Base-by-base conservation (phyloP, 257 asterid genomes). In the Solanum habrochaites region DNA sequence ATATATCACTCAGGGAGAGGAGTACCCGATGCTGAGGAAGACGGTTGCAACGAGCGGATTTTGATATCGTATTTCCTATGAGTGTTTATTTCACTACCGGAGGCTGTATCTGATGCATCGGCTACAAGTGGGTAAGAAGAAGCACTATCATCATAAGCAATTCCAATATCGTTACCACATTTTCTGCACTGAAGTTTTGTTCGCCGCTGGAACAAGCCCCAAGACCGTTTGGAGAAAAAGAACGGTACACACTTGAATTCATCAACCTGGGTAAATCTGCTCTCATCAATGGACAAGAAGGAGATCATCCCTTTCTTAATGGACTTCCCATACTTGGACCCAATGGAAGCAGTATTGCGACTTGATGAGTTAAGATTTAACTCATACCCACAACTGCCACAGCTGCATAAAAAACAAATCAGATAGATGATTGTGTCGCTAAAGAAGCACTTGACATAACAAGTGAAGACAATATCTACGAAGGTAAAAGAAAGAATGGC, bases 341-440 rank as follows among this genome's bases (percentile, higher is more conserved):
- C 98, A 42, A 95, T 95, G 77, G 92, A 90, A 43, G 96, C 90
- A 18, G 96, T 95, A 70, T 95, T 94, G 83, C 98, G 97, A 88
- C 94, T 92, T n/a, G 95, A 94, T 32, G 98, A 95, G 67, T 90
- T 94, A 84, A 94, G 93, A 88, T 94, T 94, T 40, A 95, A 85
- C 87, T 94, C 98, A 82, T 91, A 95, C 15, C 98, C 98, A 47
- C 98, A 95, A 86, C 93, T 93, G 87, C 97, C 98, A 90, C 98
- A 95, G 89, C 98, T 95, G 95, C 95, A 91, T 18, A 11, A 47
- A 29, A 47, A 80, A 80, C 85, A 80, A 29, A 18, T 47, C n/a
- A 5, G 5, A 12, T 11, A 16, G 67, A 29, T 16, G 67, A 27
- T 49, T 80, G 85, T 16, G 15, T 80, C 40, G 35, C 67, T 47